These are phyloP conservation scores for Hypericum androsaemum DNA, from an alignment of 345 rosid genomes.

Conservation along the genomic window DNA sequence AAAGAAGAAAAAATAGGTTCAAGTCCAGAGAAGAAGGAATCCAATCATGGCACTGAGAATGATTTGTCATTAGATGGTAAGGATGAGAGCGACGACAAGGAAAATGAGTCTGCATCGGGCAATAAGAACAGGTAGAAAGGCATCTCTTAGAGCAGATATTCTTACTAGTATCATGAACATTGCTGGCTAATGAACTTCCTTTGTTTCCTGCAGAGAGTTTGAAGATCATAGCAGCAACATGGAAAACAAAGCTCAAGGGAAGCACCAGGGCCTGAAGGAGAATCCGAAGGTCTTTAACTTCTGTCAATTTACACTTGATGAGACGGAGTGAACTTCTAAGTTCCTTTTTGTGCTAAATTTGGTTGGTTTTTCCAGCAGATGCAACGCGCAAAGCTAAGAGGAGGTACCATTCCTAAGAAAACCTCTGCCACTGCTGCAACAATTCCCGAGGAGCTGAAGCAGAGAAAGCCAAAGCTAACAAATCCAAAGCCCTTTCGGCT, in stretches of 20 bases:
- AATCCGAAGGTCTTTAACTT: conserved; percentile 26
- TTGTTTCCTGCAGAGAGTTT: conserved; percentile 25
- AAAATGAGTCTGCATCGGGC: conserved; percentile 34
- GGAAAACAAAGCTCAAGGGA: conserved; percentile 29
- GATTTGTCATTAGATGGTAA: conserved; percentile 14
- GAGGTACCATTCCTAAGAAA: conserved; percentile 30
- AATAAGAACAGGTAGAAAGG: conserved; percentile 41
- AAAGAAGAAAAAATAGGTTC: conserved; percentile 9
- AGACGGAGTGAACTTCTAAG: neutral
- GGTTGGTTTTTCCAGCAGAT: conserved; percentile 9
- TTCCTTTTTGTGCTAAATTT: conserved; percentile 11
- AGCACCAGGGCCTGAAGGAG: conserved; percentile 26
- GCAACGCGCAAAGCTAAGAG: conserved; percentile 33
- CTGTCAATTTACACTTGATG: neutral
- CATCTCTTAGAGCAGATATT: conserved; percentile 1
- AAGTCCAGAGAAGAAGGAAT: conserved; percentile 7
- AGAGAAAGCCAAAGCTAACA: conserved; percentile 61
- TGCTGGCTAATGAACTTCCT: neutral
- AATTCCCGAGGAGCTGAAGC: conserved; percentile 31
- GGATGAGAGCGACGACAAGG: conserved; percentile 38
- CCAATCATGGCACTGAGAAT: conserved; percentile 9
- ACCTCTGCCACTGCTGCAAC: conserved; percentile 16
- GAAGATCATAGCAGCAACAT: conserved; percentile 7
- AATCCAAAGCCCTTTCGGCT: conserved; percentile 94
- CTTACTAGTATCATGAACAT: conserved; percentile 5